Evolutionary conservation across 805 yeast species (phyloP).

Genomic region (Tetrapisispora fleetii): DNA sequence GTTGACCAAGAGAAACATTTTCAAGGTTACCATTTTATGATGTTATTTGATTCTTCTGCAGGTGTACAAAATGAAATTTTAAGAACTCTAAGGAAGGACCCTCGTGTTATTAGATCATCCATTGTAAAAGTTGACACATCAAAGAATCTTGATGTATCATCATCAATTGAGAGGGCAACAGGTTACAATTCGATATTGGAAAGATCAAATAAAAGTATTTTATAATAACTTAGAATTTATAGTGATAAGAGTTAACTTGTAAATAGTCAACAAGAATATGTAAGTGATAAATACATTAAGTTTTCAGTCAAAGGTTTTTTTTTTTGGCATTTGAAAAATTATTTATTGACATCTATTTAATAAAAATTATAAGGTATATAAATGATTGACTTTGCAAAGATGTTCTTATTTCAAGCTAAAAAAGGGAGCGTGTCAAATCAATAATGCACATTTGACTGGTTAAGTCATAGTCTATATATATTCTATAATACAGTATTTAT

Average conservation of each 20-base stretch:
- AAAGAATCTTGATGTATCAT: conserved; percentile 43
- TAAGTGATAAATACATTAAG: not conserved
- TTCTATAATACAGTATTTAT: not conserved
- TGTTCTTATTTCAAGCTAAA: not conserved
- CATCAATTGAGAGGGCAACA: conserved; percentile 42
- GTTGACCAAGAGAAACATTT: conserved; percentile 85
- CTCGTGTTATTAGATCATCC: conserved; percentile 76
- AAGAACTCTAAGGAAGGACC: conserved; percentile 75
- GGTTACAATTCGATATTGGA: conserved; percentile 23
- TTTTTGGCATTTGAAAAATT: not conserved
- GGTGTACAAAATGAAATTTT: conserved; percentile 79
- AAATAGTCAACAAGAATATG: not conserved
- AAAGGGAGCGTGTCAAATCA: not conserved
- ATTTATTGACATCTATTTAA: not conserved
- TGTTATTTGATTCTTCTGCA: conserved; percentile 79
- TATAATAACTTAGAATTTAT: not conserved
- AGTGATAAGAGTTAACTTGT: not conserved
- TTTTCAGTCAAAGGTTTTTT: no score
- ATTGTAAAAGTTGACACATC: conserved; percentile 54
- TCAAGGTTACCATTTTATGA: conserved; percentile 79
- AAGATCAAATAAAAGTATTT: conserved; percentile 2
- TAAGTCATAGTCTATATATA: not conserved
- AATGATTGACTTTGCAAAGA: not conserved
- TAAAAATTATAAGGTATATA: no score
- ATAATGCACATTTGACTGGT: not conserved